phyloP scores from a whole-genome alignment of 768 basidiomycete species.

The Mrakia gelida region DNA sequence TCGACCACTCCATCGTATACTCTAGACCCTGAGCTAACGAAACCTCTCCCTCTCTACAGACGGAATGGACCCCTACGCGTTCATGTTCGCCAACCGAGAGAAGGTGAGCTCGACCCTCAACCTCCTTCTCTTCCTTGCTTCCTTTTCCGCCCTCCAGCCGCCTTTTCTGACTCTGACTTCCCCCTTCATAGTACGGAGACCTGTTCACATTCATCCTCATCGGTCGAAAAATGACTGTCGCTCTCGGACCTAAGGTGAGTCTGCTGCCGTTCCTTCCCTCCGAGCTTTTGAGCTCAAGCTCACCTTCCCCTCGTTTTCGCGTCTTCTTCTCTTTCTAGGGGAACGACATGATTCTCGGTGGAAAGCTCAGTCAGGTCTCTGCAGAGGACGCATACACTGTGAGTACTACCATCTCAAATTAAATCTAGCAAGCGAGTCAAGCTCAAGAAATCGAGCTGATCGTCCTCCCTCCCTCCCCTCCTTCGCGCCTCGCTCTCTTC shows the following conservation, averaged over 20 bases:
- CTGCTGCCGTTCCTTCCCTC: neutral
- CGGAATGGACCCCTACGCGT: slow-evolving; percentile 86
- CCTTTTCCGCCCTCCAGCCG: neutral
- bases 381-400: slow-evolving; percentile 91
- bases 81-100: slow-evolving; percentile 65
- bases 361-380: slow-evolving; percentile 83
- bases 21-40: neutral
- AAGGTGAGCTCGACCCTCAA: slow-evolving; percentile 40
- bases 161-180: neutral
- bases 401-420: slow-evolving; percentile 30
- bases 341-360: slow-evolving; percentile 89
- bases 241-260: slow-evolving; percentile 64
- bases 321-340: slow-evolving; percentile 48
- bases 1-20: neutral
- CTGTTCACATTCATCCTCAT: slow-evolving; percentile 94
- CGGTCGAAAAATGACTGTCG: slow-evolving; percentile 84
- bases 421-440: neutral
- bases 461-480: slow-evolving; percentile 49
- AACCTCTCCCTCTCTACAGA: slow-evolving; percentile 49
- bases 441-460: neutral
- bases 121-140: neutral
- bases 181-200: slow-evolving; percentile 69
- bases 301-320: neutral
- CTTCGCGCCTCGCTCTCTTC: slow-evolving; percentile 8
- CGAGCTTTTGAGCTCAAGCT: neutral